Base-by-base conservation (phyloP, 2,329 filamentous ascomycete species). In the Verticillium longisporum region DNA sequence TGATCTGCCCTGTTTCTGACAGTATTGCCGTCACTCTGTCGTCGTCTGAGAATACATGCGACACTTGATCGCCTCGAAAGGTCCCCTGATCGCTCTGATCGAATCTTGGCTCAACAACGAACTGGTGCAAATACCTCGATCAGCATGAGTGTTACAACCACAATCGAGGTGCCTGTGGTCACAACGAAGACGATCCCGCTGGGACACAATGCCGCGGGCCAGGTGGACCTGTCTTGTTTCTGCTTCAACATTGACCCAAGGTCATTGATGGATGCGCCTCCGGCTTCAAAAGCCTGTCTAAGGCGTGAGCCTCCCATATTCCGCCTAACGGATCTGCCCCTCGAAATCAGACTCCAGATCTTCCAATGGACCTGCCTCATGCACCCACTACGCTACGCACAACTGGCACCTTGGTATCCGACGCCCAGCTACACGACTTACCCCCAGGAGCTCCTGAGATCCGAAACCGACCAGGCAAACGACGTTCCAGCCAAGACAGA, bases 311-410 rank as follows among this genome's bases (percentile, higher is more conserved):
- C n/a, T 21, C 4, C 14, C 55, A 31, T 59, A 2, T 61, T 59
- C 15, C 64, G 67, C 13, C 67, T 78, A 58, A 67, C 79, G 56
- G 66, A 70, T 34, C 68, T 80, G 5, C 78, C 79, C 0, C 65
- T 74, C 14, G 80, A 83, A 65, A 72, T 82, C 57, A 75, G 80
- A 14, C 73, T 79, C 13, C 72, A 77, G 60, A 78, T 83, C 37
- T 83, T 82, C 66, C 63, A 67, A 59, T 77, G 75, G 72, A 64
- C 80, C 13, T 71, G 77, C 54, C 66, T 71, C 5, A 70, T 71
- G 67, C 73, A 73, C 38, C 77, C 75, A 1, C 66, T 78, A 45
- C 67, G 70, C n/a, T 72, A 75, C 55, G 67, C 69, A 14, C 72
- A 76, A 61, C 73, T 76, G n/a, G 73, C 72, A 10, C 73, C 75